Evolutionary conservation across 169 alveolate genomes (phyloP), one percentile per base, ranked within the genome.

Genomic region (Plasmodium adleri): DNA sequence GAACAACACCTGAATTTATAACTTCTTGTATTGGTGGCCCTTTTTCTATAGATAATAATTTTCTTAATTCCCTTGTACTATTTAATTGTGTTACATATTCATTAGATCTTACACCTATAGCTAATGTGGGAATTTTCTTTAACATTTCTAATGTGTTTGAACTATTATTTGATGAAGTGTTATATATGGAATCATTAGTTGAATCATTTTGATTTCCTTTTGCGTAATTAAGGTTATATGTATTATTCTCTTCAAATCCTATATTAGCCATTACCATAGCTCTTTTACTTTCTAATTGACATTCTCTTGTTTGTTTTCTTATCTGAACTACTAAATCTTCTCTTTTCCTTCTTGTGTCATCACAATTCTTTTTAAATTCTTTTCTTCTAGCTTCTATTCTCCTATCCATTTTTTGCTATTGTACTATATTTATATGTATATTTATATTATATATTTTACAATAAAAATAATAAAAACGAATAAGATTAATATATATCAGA

Each of bases 21-120:
- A 97, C 98, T 88, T 95, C 96, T 80, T 97, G 98, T 71, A 98
- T 97, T 10, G 99, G 99, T 3, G 99, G 99, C 58, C 96, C 97
- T 39, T 94, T 93, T 91, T 96, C 98, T 26, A 96, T 76, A 45
- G 99, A 97, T 74, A 98, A 95, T 15, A 98, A 95, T 68, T 96
- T 96, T 32, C 99, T 95, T 88, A 98, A 92, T 70, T 97, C 98
- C 83, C 96, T 95, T 24, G 98, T 95, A 73, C 96, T 93, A 73
- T 70, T 90, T 72, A 95, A 80, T 88, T 95, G 97, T 3, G 95
- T 95, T 72, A 91, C 90, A 92, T 91, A 95, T 75, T 95, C 97
- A 20, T 78, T 22, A 15, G 97, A 93, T 88, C 94, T 92, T 60
- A 95, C 78, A 4, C 97, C 97, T 60, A 93, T 91, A 26, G 93